Base-by-base conservation (phyloP, 345 rosid species). In the Gossypium longicalyx region DNA sequence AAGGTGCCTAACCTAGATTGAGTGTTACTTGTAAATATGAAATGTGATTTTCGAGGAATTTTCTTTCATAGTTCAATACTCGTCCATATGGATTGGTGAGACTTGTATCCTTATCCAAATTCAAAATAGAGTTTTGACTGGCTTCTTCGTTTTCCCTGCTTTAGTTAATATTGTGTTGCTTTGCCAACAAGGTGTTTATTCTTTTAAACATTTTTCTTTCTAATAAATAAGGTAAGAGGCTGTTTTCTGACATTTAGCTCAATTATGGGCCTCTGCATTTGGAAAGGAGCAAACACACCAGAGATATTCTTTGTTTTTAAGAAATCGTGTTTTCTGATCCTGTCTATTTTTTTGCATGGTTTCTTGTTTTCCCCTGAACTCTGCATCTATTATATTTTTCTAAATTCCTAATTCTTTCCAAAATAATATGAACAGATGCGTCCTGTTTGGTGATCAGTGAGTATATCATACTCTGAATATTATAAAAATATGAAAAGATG, bases 1-100 rank as follows among this genome's bases (percentile, higher is more conserved):
- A 88, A 88, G 94, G 94, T 89, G 25, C 67, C 19, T 71, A 27
- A 61, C 38, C 23, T 34, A 2, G 34, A 65, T 61, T 47, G 9
- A 11, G 51, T 44, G 17, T 65, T 9, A 41, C 19, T 47, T 56
- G 16, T 77, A 34, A 34, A 5, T 71, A 77, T 15, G 56, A 53
- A 73, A 45, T 57, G 47, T 73, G 63, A 69, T 74, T 22, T 17
- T 45, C 56, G 25, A 44, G 57, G 22, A 34, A 34, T 23, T 70
- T 58, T 54, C 10, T 68, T 34, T 13, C 47, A 17, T 78, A 67
- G 7, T 34, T 62, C 68, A 60, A 2, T 65, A 49, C 48, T 78
- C 63, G 52, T 13, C 53, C 64, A 63, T 29, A 63, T 62, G 54
- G 41, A 63, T 23, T 49, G 74, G 41, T 25, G 23, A 49, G 45